These are phyloP conservation scores for Oenanthe javanica DNA, from an alignment of 140 eudicot species.

Conservation along the genomic window DNA sequence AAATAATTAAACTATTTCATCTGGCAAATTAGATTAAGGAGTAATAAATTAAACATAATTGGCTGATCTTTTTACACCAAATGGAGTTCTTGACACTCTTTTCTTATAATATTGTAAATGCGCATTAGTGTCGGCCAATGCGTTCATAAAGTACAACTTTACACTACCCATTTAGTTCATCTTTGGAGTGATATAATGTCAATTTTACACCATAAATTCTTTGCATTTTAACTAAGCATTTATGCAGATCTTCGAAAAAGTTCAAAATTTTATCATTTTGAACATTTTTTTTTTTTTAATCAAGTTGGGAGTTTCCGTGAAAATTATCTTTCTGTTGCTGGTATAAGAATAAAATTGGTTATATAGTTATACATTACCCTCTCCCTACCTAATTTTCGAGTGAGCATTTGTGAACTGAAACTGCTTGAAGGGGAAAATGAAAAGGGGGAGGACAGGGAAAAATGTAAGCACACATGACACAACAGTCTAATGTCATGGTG, in stretches of 20 bases:
- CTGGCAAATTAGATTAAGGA: not conserved
- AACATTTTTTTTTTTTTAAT: not conserved
- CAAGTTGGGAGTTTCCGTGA: not conserved
- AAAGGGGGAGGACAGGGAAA: not conserved
- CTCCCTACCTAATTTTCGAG: too few species aligned
- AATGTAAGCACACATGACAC: not conserved
- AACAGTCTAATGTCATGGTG: not conserved
- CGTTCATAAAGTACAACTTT: not conserved
- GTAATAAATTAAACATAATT: not conserved
- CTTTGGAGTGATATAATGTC: too few species aligned
- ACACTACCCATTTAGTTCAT: not conserved
- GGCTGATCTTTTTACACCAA: not conserved
- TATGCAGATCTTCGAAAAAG: not conserved
- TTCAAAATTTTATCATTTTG: not conserved
- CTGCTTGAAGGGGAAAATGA: not conserved
- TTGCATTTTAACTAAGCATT: not conserved
- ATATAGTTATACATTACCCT: not conserved
- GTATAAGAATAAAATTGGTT: not conserved
- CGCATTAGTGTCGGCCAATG: conserved; percentile 1
- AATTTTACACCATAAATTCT: too few species aligned
- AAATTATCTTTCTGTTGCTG: not conserved
- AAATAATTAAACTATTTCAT: not conserved
- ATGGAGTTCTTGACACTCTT: not conserved
- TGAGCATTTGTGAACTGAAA: not conserved
- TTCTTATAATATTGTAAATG: not conserved